Percentiles rank a stretch among this genome's conserved stretches.
These are phyloP conservation scores for Echinochloa phyllopogon DNA, from an alignment of 176 grass and related monocot genomes.

Conservation along the genomic window DNA sequence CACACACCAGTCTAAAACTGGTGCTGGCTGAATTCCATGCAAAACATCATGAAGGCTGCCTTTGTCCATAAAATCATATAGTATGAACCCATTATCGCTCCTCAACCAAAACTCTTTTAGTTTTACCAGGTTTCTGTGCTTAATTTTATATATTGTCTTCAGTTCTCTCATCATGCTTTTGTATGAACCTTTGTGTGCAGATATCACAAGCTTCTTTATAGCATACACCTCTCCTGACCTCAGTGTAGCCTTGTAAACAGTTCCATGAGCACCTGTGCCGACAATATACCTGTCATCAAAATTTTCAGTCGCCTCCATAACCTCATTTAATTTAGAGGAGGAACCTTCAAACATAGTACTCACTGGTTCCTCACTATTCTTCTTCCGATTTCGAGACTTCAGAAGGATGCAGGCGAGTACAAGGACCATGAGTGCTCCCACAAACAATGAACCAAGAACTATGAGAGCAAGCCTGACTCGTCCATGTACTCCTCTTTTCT, in stretches of 20 bases:
- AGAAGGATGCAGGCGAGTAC: conserved; percentile 41
- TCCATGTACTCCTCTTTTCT: conserved; percentile 31
- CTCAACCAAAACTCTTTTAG: conserved; percentile 65
- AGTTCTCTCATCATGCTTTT: conserved; percentile 78
- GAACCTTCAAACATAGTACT: conserved; percentile 51
- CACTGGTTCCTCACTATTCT: conserved; percentile 19
- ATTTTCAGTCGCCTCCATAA: conserved; percentile 68
- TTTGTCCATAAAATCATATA: conserved; percentile 81
- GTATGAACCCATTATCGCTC: conserved; percentile 73
- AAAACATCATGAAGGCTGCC: conserved; percentile 84
- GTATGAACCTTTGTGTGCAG: conserved; percentile 46
- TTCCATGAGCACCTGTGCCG: conserved; percentile 65
- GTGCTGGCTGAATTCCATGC: conserved; percentile 51
- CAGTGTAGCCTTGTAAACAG: conserved; percentile 68
- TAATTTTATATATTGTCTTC: conserved; percentile 66
- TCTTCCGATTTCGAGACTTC: conserved; percentile 25
- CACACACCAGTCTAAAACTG: conserved; percentile 63
- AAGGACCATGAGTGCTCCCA: conserved; percentile 44
- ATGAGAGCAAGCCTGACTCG: conserved; percentile 48
- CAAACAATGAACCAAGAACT: conserved; percentile 52
- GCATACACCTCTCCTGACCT: conserved; percentile 62
- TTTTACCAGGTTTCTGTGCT: conserved; percentile 80
- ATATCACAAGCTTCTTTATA: conserved; percentile 64
- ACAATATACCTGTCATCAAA: conserved; percentile 61
- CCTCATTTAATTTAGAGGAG: conserved; percentile 54